A percentile compares a stretch with the other conserved stretches of the same genome.
These are phyloP conservation scores for Teratosphaeria destructans DNA, from an alignment of 2,329 filamentous ascomycete genomes.

Conservation along the genomic window DNA sequence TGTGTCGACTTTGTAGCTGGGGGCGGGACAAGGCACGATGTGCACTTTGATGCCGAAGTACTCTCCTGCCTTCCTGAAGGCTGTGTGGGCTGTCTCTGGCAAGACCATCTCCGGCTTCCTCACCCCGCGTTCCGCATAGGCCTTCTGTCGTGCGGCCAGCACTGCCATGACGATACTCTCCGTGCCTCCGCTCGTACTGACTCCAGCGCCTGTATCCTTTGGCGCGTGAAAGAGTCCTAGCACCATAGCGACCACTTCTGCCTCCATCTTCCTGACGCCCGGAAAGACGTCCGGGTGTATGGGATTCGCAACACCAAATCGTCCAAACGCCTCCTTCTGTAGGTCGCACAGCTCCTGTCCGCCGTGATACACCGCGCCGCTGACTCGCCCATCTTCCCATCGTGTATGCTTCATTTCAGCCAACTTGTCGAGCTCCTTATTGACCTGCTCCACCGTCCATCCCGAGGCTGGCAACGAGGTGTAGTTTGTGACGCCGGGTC, in stretches of 20 bases:
- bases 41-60: constrained; percentile 98
- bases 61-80: constrained; percentile 86
- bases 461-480: constrained; percentile 71
- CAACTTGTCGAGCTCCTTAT: constrained; percentile 67
- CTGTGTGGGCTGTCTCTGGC: constrained; percentile 87
- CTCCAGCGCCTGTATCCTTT: constrained; percentile 56
- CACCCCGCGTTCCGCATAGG: constrained; percentile 70
- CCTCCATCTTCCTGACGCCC: constrained; percentile 97
- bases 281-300: constrained; percentile 98
- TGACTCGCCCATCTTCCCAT: constrained; percentile 94
- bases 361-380: constrained; percentile 92
- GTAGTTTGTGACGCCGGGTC: constrained; percentile 61
- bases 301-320: constrained; percentile 90
- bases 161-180: constrained; percentile 97
- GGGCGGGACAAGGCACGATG: constrained; percentile 75
- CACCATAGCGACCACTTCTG: constrained; percentile 94
- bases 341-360: constrained; percentile 70
- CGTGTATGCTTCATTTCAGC: constrained; percentile 83
- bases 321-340: constrained; percentile 85
- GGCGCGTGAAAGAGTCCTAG: constrained; percentile 71
- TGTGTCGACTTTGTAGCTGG: constrained; percentile 74
- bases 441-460: constrained; percentile 68
- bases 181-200: constrained; percentile 84
- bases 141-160: constrained; percentile 81
- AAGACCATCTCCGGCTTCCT: constrained; percentile 97